These are phyloP conservation scores for Hypoxylon sp. DNA, from an alignment of 2,329 filamentous ascomycete genomes.

Conservation along the genomic window DNA sequence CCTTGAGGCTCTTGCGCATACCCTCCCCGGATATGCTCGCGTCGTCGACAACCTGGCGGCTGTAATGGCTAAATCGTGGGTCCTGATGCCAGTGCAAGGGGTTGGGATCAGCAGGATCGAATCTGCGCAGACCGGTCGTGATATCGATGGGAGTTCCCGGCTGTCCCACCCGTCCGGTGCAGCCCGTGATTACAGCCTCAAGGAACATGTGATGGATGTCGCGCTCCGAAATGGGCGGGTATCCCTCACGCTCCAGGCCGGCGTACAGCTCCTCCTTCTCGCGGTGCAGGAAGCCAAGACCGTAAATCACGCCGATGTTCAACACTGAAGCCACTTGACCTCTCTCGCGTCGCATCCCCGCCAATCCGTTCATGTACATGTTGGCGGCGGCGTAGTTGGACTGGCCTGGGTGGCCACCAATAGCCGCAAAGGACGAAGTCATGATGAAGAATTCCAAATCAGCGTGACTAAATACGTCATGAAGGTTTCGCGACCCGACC, in stretches of 20 bases:
- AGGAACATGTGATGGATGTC: conserved; percentile 68
- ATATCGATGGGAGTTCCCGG: conserved; percentile 53
- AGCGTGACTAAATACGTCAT: conserved; percentile 54
- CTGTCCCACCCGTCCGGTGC: conserved; percentile 43
- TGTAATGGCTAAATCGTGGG: conserved; percentile 61
- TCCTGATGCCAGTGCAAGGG: conserved; percentile 62
- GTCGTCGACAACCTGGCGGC: conserved; percentile 43
- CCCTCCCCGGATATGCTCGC: neutral
- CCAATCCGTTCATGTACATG: conserved; percentile 64
- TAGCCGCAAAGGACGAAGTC: conserved; percentile 63
- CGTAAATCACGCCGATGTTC: conserved; percentile 64
- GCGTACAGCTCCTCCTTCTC: conserved; percentile 59
- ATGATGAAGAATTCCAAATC: conserved; percentile 64
- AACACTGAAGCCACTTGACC: conserved; percentile 58
- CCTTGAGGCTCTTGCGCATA: conserved; percentile 48
- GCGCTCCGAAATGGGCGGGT: conserved; percentile 65
- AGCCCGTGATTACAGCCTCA: conserved; percentile 64
- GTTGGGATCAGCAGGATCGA: conserved; percentile 50
- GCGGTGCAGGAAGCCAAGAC: conserved; percentile 61
- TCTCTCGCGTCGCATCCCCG: conserved; percentile 55
- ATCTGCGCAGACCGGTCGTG: conserved; percentile 60
- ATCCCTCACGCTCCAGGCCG: conserved; percentile 61
- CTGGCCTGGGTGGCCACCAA: conserved; percentile 62
- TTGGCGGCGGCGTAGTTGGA: conserved; percentile 63
- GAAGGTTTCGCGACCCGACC: conserved; percentile 58